Conservation (phyloP, 2,329 filamentous ascomycete genomes). For the Lomentospora prolificans region DNA sequence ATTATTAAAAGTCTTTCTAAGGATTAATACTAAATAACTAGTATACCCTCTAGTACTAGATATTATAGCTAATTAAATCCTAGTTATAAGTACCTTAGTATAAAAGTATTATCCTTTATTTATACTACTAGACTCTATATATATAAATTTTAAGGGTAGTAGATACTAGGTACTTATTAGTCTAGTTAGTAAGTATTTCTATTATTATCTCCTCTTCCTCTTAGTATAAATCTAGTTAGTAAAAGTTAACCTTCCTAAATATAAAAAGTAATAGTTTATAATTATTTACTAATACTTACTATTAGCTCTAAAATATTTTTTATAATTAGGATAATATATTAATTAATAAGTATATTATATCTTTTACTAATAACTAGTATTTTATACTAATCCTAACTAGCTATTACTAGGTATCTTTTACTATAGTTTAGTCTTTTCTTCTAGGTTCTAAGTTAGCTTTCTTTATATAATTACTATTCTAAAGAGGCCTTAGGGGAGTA, state of each 20-base stretch:
- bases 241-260: conserved; percentile 1
- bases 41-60: background rate
- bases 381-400: background rate
- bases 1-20: no score
- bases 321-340: no score
- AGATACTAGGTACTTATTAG: no score
- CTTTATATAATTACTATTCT: background rate
- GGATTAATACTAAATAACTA: background rate
- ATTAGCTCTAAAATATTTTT: conserved; percentile 3
- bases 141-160: conserved; percentile 8
- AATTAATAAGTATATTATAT: no score
- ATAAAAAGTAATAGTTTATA: conserved; percentile 2
- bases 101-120: background rate
- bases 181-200: no score
- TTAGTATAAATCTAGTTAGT: conserved; percentile 9
- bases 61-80: conserved; percentile 1
- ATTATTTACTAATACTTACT: background rate
- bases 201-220: background rate
- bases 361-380: background rate
- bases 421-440: background rate
- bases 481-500: no score
- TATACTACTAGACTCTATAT: no score
- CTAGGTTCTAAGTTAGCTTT: conserved; percentile 4
- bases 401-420: no score
- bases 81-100: no score